Base-by-base conservation (phyloP, 306 rosid species). In the Vigna unguiculata region DNA sequence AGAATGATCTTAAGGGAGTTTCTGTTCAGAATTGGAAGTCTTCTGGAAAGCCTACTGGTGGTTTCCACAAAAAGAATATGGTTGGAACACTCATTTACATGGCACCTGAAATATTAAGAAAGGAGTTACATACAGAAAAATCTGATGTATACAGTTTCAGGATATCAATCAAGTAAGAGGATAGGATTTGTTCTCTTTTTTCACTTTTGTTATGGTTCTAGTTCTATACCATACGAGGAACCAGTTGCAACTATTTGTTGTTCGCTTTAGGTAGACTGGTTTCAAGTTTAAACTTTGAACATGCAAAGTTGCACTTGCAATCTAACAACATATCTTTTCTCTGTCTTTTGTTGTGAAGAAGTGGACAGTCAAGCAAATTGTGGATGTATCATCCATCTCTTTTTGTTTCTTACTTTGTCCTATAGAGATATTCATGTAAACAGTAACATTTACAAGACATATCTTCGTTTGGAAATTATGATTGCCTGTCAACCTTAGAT, bases 61-160 rank as follows among this genome's bases (percentile, higher is more conserved):
- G 98, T 74, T 94, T 94, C 78, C 96, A 94, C 86, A 94, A 94
- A 83, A 94, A 79, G 79, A 89, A 77, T 74, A 90, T 94, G 97
- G 98, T 94, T 71, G 98, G 97, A 61, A 94, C 98, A 16, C 86
- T 94, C 48, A 83, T 94, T 62, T 94, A 94, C 76, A 92, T 94
- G 98, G 93, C 98, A 40, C 98, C 98, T 82, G 98, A 94, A 87
- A 84, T 94, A 87, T 84, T 92, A 71, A 89, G 75, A 81, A 94
- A 94, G 88, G 92, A 89, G 78, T 73, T 90, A 24, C 96, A 90
- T 73, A 86, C 97, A 65, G 95, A 94, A 81, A 85, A 89, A 51
- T 92, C 98, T 28, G 98, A 94, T 62, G 96, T 94, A 43, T 94
- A 92, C 84, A 90, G 98, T 83, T 94, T 94, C 67, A 95, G 97